These are phyloP conservation scores for Didymella pinodella DNA, from an alignment of 2,329 filamentous ascomycete genomes.

Conservation along the genomic window DNA sequence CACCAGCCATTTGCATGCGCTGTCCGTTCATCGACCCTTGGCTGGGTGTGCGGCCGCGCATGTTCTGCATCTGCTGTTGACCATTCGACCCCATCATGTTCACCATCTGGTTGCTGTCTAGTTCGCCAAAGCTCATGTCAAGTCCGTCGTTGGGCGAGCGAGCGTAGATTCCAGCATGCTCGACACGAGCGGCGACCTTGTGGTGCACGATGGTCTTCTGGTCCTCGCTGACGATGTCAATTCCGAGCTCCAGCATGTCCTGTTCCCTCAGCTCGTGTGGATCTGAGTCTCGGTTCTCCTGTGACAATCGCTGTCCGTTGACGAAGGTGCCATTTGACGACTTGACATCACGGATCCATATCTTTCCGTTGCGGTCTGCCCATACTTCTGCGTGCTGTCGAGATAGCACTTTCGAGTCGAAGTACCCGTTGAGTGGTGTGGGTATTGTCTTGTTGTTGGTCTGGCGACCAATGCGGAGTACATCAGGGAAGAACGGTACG, in stretches of 20 bases:
- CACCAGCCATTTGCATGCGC: constrained; percentile 66
- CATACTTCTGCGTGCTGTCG: constrained; percentile 96
- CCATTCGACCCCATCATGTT: constrained; percentile 71
- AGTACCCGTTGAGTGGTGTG: constrained; percentile 90
- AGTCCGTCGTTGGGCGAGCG: constrained; percentile 74
- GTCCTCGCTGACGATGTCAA: constrained; percentile 98
- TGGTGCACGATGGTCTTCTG: constrained; percentile 98
- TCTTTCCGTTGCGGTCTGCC: constrained; percentile 83
- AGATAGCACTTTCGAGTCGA: constrained; percentile 97
- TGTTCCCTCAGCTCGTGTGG: constrained; percentile 91
- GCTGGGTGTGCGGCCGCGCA: constrained; percentile 69
- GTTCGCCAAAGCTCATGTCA: constrained; percentile 90
- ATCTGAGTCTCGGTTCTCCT: constrained; percentile 94
- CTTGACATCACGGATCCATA: constrained; percentile 97
- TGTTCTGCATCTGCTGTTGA: constrained; percentile 69
- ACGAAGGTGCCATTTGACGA: constrained; percentile 99
- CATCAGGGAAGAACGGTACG: constrained; percentile 93
- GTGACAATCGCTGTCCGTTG: constrained; percentile 87
- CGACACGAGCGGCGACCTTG: constrained; percentile 96
- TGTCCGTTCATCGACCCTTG: constrained; percentile 68
- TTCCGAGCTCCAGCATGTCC: constrained; percentile 92
- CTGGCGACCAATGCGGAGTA: constrained; percentile 90
- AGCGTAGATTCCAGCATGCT: constrained; percentile 86
- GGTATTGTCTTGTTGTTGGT: constrained; percentile 97
- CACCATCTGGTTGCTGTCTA: constrained; percentile 79